Base-by-base conservation (phyloP, 169 alveolate genomes). In the Perkinsus marinus region DNA sequence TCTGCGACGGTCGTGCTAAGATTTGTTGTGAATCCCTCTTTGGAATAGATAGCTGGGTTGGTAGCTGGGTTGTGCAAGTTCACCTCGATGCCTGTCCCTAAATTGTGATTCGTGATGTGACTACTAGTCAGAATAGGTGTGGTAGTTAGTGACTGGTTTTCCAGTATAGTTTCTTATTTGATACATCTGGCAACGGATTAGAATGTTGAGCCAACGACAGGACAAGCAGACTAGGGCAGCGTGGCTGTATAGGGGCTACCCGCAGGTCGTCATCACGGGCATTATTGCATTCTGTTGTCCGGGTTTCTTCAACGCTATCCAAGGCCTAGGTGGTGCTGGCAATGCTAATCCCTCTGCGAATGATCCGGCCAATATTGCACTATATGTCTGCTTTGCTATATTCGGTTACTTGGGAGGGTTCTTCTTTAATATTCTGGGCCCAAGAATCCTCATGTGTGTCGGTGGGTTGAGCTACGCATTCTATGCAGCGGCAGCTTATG, bases 241-340 rank as follows among this genome's bases (percentile, higher is more conserved):
- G 36, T 57, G 79, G 79, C 22, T 57, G 34, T 57, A 57, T 57
- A 57, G 79, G 22, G 79, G 79, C 9, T 57, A 57, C 22, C 79
- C 79, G 3, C 92, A 90, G 92, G 46, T 47, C n/a, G 43, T 90
- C 92, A 91, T 69, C 41, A 22, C 91, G 6, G 94, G 94, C 90
- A 19, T 68, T 22, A 38, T 92, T 68, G 94, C 94, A n/a, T 92
- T 92, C 89, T 79, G 91, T n/a, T 91, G 94, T n/a, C 94, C 94
- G 19, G 94, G 94, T 16, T 91, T 92, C 34, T 92, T 91, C 91
- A 92, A 92, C 22, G 94, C 94, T 13, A 39, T 92, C 92, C 79
- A 89, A 36, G 93, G 93, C 39, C 41, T 92, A 36, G 94, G 94
- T 13, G 89, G 43, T 38, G 92, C 92, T 37, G 92, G 92, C n/a